Percentiles rank a stretch among this genome's conserved stretches.
These are phyloP conservation scores for Blastomyces silverae DNA, from an alignment of 2,329 filamentous ascomycete genomes.

Conservation along the genomic window DNA sequence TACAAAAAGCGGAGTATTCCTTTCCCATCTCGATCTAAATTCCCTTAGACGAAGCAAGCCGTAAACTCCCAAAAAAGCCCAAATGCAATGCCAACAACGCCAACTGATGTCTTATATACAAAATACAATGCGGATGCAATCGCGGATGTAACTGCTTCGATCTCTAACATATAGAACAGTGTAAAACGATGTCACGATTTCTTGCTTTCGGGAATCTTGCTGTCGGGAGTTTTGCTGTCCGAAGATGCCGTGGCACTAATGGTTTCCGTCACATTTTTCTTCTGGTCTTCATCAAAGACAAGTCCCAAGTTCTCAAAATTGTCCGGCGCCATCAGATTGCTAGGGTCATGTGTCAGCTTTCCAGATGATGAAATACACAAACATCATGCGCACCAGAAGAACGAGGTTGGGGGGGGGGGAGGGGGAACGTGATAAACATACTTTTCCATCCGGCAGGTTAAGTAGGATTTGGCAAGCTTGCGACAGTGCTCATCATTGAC, in stretches of 20 bases:
- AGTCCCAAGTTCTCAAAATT: slow-evolving; percentile 93
- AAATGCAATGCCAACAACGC: not conserved
- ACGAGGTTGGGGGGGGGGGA: too few relatives aligned
- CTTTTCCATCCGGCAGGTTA: slow-evolving; percentile 92
- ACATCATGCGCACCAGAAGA: not conserved
- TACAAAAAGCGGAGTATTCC: not conserved
- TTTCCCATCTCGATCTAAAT: not conserved
- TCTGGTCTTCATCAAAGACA: slow-evolving; percentile 43
- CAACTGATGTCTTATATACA: not conserved
- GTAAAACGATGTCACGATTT: slow-evolving; percentile 7
- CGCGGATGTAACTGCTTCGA: not conserved
- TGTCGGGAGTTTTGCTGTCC: not conserved
- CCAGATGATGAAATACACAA: not conserved
- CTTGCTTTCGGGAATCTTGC: not conserved
- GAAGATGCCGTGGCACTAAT: slow-evolving; percentile 5
- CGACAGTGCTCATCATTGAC: slow-evolving; percentile 83
- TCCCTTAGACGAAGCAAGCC: not conserved
- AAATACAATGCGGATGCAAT: not conserved
- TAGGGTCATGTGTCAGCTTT: slow-evolving; percentile 34
- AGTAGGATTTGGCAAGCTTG: slow-evolving; percentile 76
- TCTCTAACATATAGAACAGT: not conserved
- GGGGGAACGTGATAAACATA: slow-evolving; percentile 42
- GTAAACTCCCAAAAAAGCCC: not conserved
- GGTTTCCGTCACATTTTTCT: slow-evolving; percentile 18
- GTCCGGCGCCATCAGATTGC: slow-evolving; percentile 93